A percentile compares a stretch with the other conserved stretches of the same genome.
These are phyloP conservation scores for Candida krabiensis DNA, from an alignment of 805 yeast species.

Conservation along the genomic window DNA sequence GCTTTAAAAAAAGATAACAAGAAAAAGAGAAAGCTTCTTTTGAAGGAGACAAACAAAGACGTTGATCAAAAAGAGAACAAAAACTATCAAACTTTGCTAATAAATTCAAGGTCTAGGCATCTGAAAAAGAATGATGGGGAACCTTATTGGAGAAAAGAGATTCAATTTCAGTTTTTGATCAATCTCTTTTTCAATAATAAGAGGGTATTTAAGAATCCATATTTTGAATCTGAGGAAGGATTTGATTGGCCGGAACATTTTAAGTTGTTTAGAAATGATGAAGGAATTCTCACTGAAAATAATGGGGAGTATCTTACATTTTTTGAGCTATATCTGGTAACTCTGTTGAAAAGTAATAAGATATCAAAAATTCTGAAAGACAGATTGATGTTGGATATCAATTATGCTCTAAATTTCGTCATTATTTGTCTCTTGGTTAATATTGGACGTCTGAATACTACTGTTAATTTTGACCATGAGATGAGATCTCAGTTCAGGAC, in stretches of 20 bases:
- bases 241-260: constrained; percentile 39
- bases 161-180: constrained; percentile 77
- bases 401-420: constrained; percentile 36
- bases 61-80: constrained; percentile 20
- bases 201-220: constrained; percentile 68
- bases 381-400: constrained; percentile 61
- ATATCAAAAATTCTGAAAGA: constrained; percentile 83
- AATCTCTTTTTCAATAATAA: constrained; percentile 62
- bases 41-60: constrained; percentile 12
- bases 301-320: constrained; percentile 61
- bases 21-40: constrained; percentile 11
- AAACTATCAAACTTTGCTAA: constrained; percentile 28
- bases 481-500: constrained; percentile 94
- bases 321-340: constrained; percentile 77
- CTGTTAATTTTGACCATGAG: constrained; percentile 90
- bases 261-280: constrained; percentile 21
- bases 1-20: constrained; percentile 10
- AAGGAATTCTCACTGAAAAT: constrained; percentile 23
- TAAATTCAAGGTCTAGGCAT: constrained; percentile 46
- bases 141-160: constrained; percentile 85
- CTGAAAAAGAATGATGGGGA: constrained; percentile 90
- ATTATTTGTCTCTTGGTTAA: constrained; percentile 74
- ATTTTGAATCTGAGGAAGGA: constrained; percentile 34
- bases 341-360: constrained; percentile 79
- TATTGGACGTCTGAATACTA: constrained; percentile 92